Percentiles rank a stretch among this genome's conserved stretches.
These are phyloP conservation scores for Cryphonectria japonica DNA, from an alignment of 2,329 filamentous ascomycete genomes.

Conservation along the genomic window DNA sequence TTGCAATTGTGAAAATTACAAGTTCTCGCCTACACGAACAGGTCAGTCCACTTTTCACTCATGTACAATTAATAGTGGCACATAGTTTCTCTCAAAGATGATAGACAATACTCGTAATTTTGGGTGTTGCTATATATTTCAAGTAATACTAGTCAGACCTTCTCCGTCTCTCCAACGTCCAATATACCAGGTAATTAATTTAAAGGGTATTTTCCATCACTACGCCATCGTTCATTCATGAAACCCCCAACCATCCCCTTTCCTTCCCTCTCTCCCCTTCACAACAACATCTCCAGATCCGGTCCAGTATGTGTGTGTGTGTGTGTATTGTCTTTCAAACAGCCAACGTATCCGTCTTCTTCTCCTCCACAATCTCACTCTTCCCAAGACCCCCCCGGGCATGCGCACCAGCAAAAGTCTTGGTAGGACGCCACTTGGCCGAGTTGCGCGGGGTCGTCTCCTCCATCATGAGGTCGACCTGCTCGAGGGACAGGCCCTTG, in stretches of 20 bases:
- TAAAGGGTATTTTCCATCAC: slow-evolving; percentile 5
- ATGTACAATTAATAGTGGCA: not conserved
- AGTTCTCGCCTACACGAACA: too few species aligned
- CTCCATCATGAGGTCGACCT: slow-evolving; percentile 68
- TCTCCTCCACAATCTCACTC: not conserved
- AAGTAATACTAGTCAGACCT: not conserved
- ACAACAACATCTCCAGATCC: not conserved
- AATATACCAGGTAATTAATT: not conserved
- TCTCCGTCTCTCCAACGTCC: not conserved
- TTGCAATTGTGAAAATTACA: not conserved
- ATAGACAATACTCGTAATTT: not conserved
- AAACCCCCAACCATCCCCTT: not conserved
- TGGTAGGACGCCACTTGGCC: slow-evolving; percentile 39
- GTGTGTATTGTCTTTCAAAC: not conserved
- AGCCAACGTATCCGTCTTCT: slow-evolving; percentile 1
- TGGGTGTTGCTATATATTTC: not conserved
- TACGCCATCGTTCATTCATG: not conserved
- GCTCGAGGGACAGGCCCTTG: slow-evolving; percentile 73
- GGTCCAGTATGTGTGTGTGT: too few species aligned
- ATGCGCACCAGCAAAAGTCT: slow-evolving; percentile 38
- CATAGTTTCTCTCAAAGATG: not conserved
- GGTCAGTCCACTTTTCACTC: not conserved
- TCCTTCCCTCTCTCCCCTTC: not conserved
- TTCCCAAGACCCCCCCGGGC: slow-evolving; percentile 34
- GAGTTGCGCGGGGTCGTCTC: slow-evolving; percentile 49